Base-by-base conservation (phyloP, 148 eudicot species). In the Suaeda aralocaspica region DNA sequence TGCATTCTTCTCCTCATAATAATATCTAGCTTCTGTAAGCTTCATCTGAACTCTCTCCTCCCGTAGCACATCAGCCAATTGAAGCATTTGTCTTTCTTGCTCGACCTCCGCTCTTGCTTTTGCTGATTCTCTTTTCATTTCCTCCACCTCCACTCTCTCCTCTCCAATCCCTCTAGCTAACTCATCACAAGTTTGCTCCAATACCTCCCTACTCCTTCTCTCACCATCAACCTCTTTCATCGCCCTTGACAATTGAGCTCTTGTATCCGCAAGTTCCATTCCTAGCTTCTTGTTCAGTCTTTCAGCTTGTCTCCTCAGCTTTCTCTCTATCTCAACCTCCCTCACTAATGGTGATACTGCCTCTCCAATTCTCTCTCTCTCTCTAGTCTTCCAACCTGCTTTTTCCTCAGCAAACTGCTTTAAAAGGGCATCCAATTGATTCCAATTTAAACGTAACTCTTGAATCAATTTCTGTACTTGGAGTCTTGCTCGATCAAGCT, bases 21-120 rank as follows among this genome's bases (percentile, higher is more conserved):
- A 86, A 30, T 90, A 83, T 74, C 74, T 85, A 45, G 98, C 98
- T 26, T 92, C 98, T 13, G 80, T 69, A 25, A 92, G 87, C 82
- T 92, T 92, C 98, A 92, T 92, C 71, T 92, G 98, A 36, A 92
- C 98, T 66, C 98, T 80, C 72, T 92, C 98, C 78, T 92, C 98
- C 0, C 98, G 81, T 21, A 92, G 46, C 26, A 90, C 84, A 80
- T 92, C 98, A 7, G 96, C 98, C 21, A 92, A 48, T 52, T 88
- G 92, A 72, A 92, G 88, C 96, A 92, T 92, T 76, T 92, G 83
- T 64, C 94, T 78, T 74, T 92, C 98, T 72, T 79, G 84, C 73
- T 92, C 96, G 25, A 88, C 83, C 73, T 92, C 98, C 74, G 86
- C 88, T 9, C 84, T 74, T 30, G 82, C 83, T 74, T 81, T 88